Evolutionary conservation across 345 rosid species (phyloP).

Genomic region (Populus alba): DNA sequence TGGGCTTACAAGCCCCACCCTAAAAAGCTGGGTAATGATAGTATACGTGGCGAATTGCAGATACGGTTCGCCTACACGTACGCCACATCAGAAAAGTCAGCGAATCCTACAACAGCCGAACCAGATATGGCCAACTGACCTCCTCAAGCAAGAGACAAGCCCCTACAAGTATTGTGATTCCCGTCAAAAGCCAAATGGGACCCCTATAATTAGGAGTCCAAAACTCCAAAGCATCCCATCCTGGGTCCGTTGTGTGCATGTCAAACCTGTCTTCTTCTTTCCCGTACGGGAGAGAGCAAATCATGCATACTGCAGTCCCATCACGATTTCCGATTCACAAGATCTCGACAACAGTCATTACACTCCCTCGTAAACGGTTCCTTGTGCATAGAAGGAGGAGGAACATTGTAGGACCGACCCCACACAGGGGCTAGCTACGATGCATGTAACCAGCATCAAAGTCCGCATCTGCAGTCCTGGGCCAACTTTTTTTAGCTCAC

Average conservation of each 20-base stretch:
- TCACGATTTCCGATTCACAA: background rate
- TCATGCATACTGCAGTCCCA: background rate
- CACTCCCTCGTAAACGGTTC: background rate
- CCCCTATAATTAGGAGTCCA: background rate
- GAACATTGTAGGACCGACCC: background rate
- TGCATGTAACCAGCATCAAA: background rate
- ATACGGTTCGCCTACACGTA: background rate
- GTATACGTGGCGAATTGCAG: background rate
- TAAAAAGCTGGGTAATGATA: background rate
- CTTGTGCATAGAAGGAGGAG: background rate
- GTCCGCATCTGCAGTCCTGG: background rate
- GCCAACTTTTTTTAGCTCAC: background rate
- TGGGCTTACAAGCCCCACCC: background rate
- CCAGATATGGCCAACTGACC: background rate
- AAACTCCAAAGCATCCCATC: background rate
- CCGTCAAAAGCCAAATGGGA: background rate
- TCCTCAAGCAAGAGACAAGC: background rate
- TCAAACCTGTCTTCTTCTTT: background rate
- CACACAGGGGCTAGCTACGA: background rate
- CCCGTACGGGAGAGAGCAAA: background rate
- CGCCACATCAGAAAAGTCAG: background rate
- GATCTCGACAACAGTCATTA: background rate
- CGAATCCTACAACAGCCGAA: background rate
- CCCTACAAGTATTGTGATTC: background rate
- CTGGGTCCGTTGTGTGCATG: background rate